phyloP scores from a whole-genome alignment of 202 grass and related monocot species.

The Carex sylvatica region DNA sequence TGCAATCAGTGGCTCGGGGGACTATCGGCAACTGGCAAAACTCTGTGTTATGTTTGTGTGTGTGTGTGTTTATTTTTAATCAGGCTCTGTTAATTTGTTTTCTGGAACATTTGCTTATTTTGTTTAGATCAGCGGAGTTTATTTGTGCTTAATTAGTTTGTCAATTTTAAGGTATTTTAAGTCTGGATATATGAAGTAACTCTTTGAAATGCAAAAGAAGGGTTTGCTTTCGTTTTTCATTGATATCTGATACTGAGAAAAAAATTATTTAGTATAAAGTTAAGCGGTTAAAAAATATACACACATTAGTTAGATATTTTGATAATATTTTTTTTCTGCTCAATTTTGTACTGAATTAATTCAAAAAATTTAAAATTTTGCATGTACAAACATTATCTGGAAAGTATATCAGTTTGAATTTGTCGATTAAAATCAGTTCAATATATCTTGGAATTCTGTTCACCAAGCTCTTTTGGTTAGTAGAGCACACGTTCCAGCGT shows the following conservation, averaged over 20 bases:
- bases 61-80: neutral
- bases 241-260: neutral
- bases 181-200: neutral
- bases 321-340: too few species aligned
- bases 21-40: neutral
- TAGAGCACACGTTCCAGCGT: too few species aligned
- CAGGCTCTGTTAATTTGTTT: neutral
- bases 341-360: too few species aligned
- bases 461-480: too few species aligned
- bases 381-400: too few species aligned
- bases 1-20: neutral
- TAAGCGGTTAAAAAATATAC: too few species aligned
- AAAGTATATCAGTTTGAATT: too few species aligned
- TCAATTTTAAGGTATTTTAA: neutral
- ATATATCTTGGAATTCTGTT: too few species aligned
- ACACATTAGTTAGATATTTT: too few species aligned
- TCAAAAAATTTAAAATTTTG: too few species aligned
- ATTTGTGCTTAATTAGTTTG: neutral
- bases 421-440: too few species aligned
- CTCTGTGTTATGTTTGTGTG: neutral
- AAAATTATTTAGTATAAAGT: neutral
- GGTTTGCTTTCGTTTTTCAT: neutral
- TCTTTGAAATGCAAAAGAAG: neutral
- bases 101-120: neutral
- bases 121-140: neutral